Percentiles rank a stretch among this genome's conserved stretches.
Conservation (phyloP, 2,329 filamentous ascomycete species). For the Pseudogymnoascus sp. region DNA sequence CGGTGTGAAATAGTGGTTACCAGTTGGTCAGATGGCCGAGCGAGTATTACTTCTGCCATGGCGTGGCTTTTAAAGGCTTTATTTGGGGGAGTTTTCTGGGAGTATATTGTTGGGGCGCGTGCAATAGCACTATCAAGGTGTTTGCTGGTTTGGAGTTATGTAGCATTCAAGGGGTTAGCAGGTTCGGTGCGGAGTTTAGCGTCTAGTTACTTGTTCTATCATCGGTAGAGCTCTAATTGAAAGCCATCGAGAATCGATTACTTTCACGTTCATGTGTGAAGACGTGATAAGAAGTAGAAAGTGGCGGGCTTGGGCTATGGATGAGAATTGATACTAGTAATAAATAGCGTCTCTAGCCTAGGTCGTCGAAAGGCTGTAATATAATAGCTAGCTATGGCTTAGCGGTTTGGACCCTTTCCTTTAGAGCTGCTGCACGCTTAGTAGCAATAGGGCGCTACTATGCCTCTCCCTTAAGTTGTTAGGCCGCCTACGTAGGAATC, state of each 20-base stretch:
- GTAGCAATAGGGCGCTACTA: no score
- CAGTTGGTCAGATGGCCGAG: no score
- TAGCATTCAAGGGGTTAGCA: not conserved
- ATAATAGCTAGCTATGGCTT: not conserved
- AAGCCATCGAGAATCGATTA: not conserved
- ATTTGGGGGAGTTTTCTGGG: constrained; percentile 1
- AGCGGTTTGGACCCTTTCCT: not conserved
- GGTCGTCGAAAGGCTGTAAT: not conserved
- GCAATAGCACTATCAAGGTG: not conserved
- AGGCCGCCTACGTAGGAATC: no score
- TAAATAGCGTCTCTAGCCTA: not conserved
- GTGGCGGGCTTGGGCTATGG: not conserved
- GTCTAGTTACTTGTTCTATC: not conserved
- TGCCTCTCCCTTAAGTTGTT: no score
- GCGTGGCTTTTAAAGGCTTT: not conserved
- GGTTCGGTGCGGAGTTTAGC: not conserved
- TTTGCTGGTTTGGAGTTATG: not conserved
- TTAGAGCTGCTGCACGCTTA: no score
- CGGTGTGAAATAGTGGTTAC: not conserved
- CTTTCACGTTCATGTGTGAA: not conserved
- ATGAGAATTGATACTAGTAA: not conserved
- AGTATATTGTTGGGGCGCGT: not conserved
- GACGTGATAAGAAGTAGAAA: not conserved
- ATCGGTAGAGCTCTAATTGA: not conserved
- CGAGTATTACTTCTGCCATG: not conserved